These are phyloP conservation scores for Vitis amurensis DNA, from an alignment of 164 flowering plant species.

Conservation along the genomic window DNA sequence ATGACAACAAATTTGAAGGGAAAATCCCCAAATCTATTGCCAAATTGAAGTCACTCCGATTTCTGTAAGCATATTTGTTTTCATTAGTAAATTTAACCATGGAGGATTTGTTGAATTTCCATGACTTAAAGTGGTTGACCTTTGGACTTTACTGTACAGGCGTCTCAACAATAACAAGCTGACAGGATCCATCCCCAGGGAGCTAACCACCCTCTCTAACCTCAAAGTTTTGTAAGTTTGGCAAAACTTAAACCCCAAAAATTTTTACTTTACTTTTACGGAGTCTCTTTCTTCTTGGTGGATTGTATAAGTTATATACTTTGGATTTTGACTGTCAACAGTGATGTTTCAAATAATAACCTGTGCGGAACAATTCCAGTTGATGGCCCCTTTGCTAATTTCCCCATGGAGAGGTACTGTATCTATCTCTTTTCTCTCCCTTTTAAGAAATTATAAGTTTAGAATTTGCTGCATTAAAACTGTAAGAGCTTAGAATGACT, in stretches of 20 bases:
- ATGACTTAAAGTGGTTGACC: neutral
- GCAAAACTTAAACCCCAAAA: neutral
- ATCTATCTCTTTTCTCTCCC: neutral
- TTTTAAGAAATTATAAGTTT: neutral
- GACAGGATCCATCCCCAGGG: conserved; percentile 80
- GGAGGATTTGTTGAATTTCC: neutral
- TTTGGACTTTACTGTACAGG: conserved; percentile 31
- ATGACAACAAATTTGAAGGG: conserved; percentile 65
- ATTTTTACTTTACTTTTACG: too few relatives aligned
- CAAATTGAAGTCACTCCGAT: conserved; percentile 66
- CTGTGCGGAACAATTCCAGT: conserved; percentile 86
- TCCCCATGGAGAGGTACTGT: conserved; percentile 61
- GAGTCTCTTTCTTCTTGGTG: neutral
- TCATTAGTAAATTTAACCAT: neutral
- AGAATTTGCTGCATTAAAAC: neutral
- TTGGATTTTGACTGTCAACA: conserved; percentile 30
- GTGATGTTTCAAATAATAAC: conserved; percentile 80
- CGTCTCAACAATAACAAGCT: conserved; percentile 81
- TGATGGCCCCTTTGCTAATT: conserved; percentile 68
- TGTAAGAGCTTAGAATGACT: too few relatives aligned
- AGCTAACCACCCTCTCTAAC: conserved; percentile 57
- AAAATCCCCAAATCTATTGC: conserved; percentile 67
- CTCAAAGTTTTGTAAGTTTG: conserved; percentile 77
- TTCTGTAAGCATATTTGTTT: conserved; percentile 52
- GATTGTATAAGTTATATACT: conserved; percentile 3